A percentile compares a stretch with the other conserved stretches of the same genome.
These are phyloP conservation scores for Uncinocarpus reesii DNA, from an alignment of 2,329 filamentous ascomycete genomes.

Conservation along the genomic window DNA sequence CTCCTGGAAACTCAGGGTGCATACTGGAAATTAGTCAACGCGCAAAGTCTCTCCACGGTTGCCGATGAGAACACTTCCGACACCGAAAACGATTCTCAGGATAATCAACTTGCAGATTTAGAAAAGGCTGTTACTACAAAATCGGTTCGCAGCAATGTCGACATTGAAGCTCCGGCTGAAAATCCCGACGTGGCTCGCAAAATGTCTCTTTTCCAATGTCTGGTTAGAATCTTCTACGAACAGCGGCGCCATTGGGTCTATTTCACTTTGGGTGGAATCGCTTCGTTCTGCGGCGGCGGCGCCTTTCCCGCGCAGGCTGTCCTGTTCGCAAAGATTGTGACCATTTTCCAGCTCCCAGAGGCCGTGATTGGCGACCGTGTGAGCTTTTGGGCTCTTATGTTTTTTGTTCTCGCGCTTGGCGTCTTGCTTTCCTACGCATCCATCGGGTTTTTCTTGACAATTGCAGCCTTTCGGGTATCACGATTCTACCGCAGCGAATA, in stretches of 20 bases:
- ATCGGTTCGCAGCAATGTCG: conserved; percentile 9
- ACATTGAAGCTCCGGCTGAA: conserved; percentile 5
- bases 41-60: conserved; percentile 29
- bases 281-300: conserved; percentile 30
- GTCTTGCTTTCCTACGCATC: conserved; percentile 24
- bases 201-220: conserved; percentile 26
- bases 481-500: conserved; percentile 19
- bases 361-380: conserved; percentile 22
- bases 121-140: conserved; percentile 12
- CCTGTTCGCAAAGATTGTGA: conserved; percentile 23
- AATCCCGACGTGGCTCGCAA: conserved; percentile 16
- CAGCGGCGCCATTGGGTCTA: conserved; percentile 30
- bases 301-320: conserved; percentile 42
- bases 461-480: conserved; percentile 15
- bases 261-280: conserved; percentile 29
- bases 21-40: conserved; percentile 70
- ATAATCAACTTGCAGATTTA: neutral
- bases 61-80: conserved; percentile 10
- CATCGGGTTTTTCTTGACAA: conserved; percentile 17
- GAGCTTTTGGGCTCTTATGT: conserved; percentile 41
- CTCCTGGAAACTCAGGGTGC: conserved; percentile 57
- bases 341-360: conserved; percentile 20
- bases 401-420: conserved; percentile 36
- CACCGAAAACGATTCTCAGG: conserved; percentile 10
- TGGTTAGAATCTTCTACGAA: conserved; percentile 30